Evolutionary conservation across 2,329 filamentous ascomycete species (phyloP).

Genomic region (Botrytis sinoallii): DNA sequence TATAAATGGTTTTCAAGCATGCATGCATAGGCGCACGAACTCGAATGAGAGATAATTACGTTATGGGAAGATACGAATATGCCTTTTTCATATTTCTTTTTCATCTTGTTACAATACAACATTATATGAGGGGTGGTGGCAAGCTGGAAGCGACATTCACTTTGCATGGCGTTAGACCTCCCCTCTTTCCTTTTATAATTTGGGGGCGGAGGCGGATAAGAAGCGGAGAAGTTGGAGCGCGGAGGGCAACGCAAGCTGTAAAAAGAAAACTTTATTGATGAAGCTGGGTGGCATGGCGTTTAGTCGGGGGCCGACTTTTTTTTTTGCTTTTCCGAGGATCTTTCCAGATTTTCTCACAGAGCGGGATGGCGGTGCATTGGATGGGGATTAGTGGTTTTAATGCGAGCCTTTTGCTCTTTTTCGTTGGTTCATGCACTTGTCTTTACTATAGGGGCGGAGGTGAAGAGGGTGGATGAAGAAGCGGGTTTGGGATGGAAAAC

Average conservation of each 20-base stretch:
- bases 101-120: slow-evolving; percentile 14
- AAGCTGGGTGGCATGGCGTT: slow-evolving; percentile 11
- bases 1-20: slow-evolving; percentile 10
- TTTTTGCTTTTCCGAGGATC: not conserved
- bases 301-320: not conserved
- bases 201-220: not conserved
- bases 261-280: slow-evolving; percentile 15
- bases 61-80: slow-evolving; percentile 11
- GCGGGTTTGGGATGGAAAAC: not conserved
- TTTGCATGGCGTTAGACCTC: slow-evolving; percentile 4
- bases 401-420: slow-evolving; percentile 9
- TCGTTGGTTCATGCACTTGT: slow-evolving; percentile 4
- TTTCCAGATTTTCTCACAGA: not conserved
- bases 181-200: not conserved
- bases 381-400: not conserved
- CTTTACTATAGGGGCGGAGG: slow-evolving; percentile 2
- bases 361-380: slow-evolving; percentile 6
- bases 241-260: not conserved
- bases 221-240: not conserved
- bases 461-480: not conserved
- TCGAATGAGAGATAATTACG: slow-evolving; percentile 15
- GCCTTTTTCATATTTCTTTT: not conserved
- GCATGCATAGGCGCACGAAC: slow-evolving; percentile 16
- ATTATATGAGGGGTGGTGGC: slow-evolving; percentile 8
- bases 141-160: not conserved